Evolutionary conservation across 2,329 filamentous ascomycete species (phyloP).

Genomic region (Neurospora crassa): DNA sequence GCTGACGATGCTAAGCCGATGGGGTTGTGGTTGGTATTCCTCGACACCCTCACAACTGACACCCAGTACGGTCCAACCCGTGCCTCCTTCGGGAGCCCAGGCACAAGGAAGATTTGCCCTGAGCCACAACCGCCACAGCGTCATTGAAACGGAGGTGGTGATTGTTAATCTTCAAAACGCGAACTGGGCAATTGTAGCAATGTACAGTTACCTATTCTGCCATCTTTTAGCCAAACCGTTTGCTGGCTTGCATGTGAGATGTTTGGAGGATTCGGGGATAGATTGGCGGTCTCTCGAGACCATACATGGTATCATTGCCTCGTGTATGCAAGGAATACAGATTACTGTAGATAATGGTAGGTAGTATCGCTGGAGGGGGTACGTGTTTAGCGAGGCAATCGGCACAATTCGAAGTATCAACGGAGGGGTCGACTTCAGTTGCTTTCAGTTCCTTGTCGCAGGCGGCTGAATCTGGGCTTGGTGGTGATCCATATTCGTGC

Average conservation of each 20-base stretch:
- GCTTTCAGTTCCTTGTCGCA: not conserved
- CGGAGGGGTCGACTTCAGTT: not conserved
- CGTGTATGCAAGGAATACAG: not conserved
- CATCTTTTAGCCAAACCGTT: not conserved
- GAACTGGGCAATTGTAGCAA: not conserved
- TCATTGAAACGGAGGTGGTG: not conserved
- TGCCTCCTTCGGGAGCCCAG: not conserved
- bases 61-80: not conserved
- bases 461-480: not conserved
- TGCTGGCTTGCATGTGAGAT: not conserved
- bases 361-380: not conserved
- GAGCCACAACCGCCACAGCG: not conserved
- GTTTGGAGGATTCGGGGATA: not conserved
- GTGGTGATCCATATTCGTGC: not conserved
- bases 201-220: not conserved
- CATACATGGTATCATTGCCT: not conserved
- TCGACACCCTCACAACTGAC: not conserved
- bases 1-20: not conserved
- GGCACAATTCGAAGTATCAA: not conserved
- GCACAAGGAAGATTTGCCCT: not conserved
- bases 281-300: not conserved
- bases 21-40: not conserved
- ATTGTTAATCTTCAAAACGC: not conserved
- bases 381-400: not conserved
- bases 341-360: not conserved